phyloP scores from a whole-genome alignment of 805 yeast genomes.

The Brettanomyces sp. region DNA sequence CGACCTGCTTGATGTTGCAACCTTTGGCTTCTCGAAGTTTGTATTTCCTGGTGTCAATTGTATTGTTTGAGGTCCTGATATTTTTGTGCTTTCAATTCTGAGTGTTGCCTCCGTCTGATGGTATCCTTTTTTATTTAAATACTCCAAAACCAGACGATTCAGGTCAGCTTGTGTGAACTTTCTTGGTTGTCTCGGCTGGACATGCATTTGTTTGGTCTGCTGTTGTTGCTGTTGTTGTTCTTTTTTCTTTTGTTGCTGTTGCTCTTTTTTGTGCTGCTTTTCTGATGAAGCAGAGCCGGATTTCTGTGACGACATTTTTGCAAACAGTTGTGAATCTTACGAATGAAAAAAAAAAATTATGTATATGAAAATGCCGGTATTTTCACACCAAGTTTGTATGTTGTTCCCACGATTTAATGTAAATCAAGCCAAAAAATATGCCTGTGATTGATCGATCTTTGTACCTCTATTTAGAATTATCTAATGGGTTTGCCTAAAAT shows the following conservation, averaged over 20 bases:
- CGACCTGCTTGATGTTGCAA: conserved; percentile 26
- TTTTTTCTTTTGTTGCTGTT: conserved; percentile 7
- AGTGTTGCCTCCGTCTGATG: conserved; percentile 91
- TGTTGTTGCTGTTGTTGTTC: conserved; percentile 14
- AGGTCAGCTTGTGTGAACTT: conserved; percentile 64
- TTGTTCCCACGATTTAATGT: too few species aligned
- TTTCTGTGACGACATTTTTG: too few species aligned
- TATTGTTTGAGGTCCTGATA: conserved; percentile 39
- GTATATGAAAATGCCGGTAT: too few species aligned
- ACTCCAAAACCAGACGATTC: conserved; percentile 86
- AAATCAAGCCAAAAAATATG: too few species aligned
- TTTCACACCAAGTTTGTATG: too few species aligned
- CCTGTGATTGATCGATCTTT: too few species aligned
- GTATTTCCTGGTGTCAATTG: conserved; percentile 41
- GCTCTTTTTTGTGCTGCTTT: background rate
- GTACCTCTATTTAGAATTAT: too few species aligned
- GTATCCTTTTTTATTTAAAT: conserved; percentile 87
- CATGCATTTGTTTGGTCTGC: conserved; percentile 8
- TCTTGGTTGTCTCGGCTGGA: conserved; percentile 1
- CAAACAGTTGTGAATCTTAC: too few species aligned
- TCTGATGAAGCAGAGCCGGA: background rate
- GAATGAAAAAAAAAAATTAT: too few species aligned
- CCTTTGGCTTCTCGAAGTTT: conserved; percentile 20
- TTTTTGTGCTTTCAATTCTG: conserved; percentile 71
- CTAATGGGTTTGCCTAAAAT: too few species aligned